Percentiles rank a stretch among this genome's conserved stretches.
These are phyloP conservation scores for Dichomitus squalens DNA, from an alignment of 1,284 basidiomycete species.

Conservation along the genomic window DNA sequence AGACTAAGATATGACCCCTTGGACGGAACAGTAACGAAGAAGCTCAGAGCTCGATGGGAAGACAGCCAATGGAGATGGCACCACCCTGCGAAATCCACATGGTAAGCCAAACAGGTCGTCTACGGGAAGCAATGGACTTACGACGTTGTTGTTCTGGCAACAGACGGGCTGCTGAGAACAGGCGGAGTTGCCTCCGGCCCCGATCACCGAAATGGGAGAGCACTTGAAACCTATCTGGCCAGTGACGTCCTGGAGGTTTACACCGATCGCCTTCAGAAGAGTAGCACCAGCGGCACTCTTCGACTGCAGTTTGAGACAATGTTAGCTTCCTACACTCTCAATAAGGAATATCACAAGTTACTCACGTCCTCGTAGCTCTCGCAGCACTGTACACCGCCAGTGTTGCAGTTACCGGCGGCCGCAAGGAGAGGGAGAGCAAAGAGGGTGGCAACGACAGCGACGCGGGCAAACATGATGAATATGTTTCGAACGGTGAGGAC, in stretches of 20 bases:
- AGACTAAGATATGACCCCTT: not conserved
- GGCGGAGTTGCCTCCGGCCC: conserved; percentile 10
- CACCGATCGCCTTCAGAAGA: conserved; percentile 15
- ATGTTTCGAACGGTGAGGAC: not conserved
- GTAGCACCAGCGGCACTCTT: conserved; percentile 9
- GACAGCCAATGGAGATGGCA: conserved; percentile 25
- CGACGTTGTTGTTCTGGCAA: conserved; percentile 29
- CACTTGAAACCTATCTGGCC: conserved; percentile 17
- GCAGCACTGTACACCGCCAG: conserved; percentile 23
- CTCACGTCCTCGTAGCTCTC: conserved; percentile 18
- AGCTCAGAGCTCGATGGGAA: conserved; percentile 21
- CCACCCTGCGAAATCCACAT: conserved; percentile 12
- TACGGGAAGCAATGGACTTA: not conserved
- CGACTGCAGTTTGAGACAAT: not conserved
- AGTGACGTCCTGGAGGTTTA: conserved; percentile 14
- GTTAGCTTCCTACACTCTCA: not conserved
- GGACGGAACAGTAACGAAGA: not conserved
- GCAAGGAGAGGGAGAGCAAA: conserved; percentile 24
- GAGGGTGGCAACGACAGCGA: conserved; percentile 15
- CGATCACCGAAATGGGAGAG: conserved; percentile 22
- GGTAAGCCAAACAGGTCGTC: not conserved
- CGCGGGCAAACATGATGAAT: conserved; percentile 19
- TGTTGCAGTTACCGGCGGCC: conserved; percentile 21
- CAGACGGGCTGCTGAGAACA: conserved; percentile 22
- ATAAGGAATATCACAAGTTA: not conserved